Evolutionary conservation across 805 yeast species (phyloP).

Genomic region (Yamadazyma kitorensis): DNA sequence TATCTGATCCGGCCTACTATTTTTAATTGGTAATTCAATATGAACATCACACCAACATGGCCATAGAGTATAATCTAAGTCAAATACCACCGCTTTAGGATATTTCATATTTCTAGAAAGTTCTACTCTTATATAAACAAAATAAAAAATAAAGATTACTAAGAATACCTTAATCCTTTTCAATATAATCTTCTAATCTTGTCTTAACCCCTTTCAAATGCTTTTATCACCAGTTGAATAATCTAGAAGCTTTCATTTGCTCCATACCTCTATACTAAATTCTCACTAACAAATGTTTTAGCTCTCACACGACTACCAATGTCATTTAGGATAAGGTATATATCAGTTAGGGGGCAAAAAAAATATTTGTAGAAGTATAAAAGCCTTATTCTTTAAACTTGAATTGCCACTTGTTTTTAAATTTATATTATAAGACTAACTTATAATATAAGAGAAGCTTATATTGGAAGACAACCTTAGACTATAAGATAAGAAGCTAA

Average conservation of each 20-base stretch:
- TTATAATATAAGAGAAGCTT: no score
- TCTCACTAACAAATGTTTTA: neutral
- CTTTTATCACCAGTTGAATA: no score
- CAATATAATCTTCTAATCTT: no score
- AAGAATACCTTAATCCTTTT: neutral
- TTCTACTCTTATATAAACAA: conserved; percentile 3
- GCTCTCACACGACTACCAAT: no score
- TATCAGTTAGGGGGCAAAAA: no score
- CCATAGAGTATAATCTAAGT: conserved; percentile 76
- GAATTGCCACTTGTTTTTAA: neutral
- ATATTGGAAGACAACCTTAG: no score
- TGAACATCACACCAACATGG: conserved; percentile 85
- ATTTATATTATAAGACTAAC: no score
- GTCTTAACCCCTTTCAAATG: no score
- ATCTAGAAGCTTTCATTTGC: no score
- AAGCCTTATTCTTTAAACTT: neutral
- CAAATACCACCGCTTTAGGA: conserved; percentile 58
- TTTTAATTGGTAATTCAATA: conserved; percentile 51
- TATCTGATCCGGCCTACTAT: conserved; percentile 32
- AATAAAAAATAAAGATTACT: no score
- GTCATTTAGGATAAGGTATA: neutral
- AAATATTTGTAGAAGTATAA: neutral
- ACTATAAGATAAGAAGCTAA: no score
- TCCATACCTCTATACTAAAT: neutral
- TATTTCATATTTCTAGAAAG: conserved; percentile 8